Conservation (phyloP, 805 yeast species). For the Candida vartiovaarae region DNA sequence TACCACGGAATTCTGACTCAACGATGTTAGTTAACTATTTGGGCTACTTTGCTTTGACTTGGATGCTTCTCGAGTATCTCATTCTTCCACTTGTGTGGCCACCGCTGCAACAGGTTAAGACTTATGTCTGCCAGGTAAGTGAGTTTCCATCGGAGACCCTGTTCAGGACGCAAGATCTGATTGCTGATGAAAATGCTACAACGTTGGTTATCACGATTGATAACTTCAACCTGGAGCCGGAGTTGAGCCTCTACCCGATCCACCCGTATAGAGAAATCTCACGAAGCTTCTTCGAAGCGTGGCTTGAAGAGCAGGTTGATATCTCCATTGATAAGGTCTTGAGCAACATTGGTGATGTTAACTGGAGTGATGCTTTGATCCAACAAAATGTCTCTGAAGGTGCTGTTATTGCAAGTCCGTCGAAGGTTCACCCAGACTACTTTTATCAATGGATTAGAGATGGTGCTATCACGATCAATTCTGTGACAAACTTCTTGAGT, state of each 20-base stretch:
- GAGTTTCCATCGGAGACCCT: no score
- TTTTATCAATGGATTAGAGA: conserved; percentile 90
- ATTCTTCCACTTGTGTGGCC: no score
- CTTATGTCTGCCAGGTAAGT: no score
- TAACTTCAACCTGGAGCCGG: conserved; percentile 20
- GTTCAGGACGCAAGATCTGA: no score
- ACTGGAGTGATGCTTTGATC: conserved; percentile 21
- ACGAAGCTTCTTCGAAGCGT: conserved; percentile 31
- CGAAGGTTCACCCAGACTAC: conserved; percentile 64
- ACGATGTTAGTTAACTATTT: no score
- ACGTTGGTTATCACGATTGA: conserved; percentile 5
- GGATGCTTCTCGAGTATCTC: no score
- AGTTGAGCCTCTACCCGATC: conserved; percentile 13
- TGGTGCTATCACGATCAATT: conserved; percentile 69
- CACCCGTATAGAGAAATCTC: conserved; percentile 16
- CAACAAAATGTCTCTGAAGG: conserved; percentile 47
- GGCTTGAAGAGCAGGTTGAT: conserved; percentile 38
- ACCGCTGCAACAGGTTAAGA: no score
- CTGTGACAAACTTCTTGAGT: conserved; percentile 50
- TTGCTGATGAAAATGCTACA: no score
- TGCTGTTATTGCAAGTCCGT: conserved; percentile 81
- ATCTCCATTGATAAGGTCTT: conserved; percentile 37
- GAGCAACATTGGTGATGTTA: conserved; percentile 40
- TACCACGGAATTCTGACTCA: no score
- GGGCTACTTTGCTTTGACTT: no score